Evolutionary conservation across 2,329 filamentous ascomycete genomes (phyloP), one percentile per base, ranked within the genome.

Genomic region (Apiospora hydei): DNA sequence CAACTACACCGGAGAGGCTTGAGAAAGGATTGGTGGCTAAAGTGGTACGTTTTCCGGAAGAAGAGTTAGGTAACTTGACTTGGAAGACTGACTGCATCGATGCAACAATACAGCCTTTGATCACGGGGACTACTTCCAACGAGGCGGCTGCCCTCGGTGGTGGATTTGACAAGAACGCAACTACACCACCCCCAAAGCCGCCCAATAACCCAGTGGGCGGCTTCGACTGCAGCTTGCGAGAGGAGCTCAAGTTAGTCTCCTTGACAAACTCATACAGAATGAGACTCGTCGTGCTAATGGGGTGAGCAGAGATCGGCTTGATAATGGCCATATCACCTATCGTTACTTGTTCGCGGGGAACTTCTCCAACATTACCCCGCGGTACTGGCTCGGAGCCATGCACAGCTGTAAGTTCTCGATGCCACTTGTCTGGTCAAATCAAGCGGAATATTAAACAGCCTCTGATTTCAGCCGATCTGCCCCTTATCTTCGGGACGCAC

Each of bases 331-430:
- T 69, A 76, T 70, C 49, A 82, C 81, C 0, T 82, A 82, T 69
- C 78, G 80, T 43, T 83, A 82, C 72, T 76, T 80, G 67, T 83
- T 82, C 71, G 75, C 77, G 3, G 82, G 82, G 10, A 83, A 83
- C 73, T 83, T 82, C 69, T 79, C 76, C 57, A 81, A 80, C 70
- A 74, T 83, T 24, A 78, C 78, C 4, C 80, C 81, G 46, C 72
- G 78, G 30, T 74, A 74, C 0, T 82, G 78, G 80, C 77, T 82
- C 46, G 81, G 81, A 0, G 80, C 81, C 4, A 75, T 74, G 11
- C 78, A 79, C 70, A 79, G 78, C 57, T 74, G 77, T 79, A 72
- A 64, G 75, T 71, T 34, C n/a, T 49, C 4, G 43, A 1, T 26
- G 10, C 24, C 34, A 7, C 13, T 18, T 8, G 26, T 26, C 21